These are phyloP conservation scores for Rhypophila decipiens DNA, from an alignment of 495 filamentous ascomycete genomes.

Conservation along the genomic window DNA sequence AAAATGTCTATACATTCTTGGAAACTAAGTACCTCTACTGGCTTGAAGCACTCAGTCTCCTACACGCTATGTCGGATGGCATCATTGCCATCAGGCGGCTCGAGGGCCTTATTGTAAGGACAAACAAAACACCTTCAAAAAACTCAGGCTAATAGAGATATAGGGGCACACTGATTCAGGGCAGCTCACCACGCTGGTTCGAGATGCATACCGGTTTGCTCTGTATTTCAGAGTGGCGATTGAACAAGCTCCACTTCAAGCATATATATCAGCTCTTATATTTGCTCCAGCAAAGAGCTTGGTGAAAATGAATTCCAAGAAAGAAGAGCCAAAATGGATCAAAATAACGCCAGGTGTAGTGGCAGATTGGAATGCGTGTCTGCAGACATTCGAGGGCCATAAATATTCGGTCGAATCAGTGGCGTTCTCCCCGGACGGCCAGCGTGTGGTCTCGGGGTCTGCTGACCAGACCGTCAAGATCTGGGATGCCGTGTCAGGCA, in stretches of 20 bases:
- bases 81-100: slow-evolving; percentile 16
- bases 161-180: slow-evolving; percentile 1
- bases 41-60: slow-evolving; percentile 22
- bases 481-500: slow-evolving; percentile 3
- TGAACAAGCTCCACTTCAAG: slow-evolving; percentile 16
- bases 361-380: slow-evolving; percentile 4
- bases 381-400: slow-evolving; percentile 3
- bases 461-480: slow-evolving; percentile 1
- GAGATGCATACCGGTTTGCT: slow-evolving; percentile 23
- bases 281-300: slow-evolving; percentile 3
- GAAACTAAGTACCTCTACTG: slow-evolving; percentile 17
- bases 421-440: slow-evolving; percentile 4
- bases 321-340: slow-evolving; percentile 2
- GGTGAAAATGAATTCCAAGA: slow-evolving; percentile 2
- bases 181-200: slow-evolving; percentile 6
- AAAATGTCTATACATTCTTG: slow-evolving; percentile 1
- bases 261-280: slow-evolving; percentile 7
- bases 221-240: slow-evolving; percentile 17
- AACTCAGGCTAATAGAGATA: slow-evolving; percentile 1
- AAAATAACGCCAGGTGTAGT: slow-evolving; percentile 3
- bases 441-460: slow-evolving; percentile 1
- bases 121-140: slow-evolving; percentile 2
- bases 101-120: slow-evolving; percentile 11
- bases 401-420: neutral
- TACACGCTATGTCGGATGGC: slow-evolving; percentile 22